Conservation (phyloP, 805 yeast species). For the Metschnikowia lochheadii region DNA sequence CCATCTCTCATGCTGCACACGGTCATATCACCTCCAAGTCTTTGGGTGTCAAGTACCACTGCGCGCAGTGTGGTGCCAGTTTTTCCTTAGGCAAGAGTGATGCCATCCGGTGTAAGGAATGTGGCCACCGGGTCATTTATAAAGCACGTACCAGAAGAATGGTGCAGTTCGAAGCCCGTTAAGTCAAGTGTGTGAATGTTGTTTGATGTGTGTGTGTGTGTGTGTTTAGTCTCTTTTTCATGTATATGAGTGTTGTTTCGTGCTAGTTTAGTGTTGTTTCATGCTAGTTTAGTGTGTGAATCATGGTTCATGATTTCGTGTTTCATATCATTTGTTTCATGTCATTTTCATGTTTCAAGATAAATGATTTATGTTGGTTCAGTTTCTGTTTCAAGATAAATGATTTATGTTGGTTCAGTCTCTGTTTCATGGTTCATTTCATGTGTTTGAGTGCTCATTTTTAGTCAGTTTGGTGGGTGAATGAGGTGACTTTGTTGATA, state of each 20-base stretch:
- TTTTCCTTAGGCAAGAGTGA: constrained; percentile 87
- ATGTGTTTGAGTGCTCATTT: no score
- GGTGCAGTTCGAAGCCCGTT: constrained; percentile 56
- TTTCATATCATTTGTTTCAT: no score
- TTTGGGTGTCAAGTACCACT: constrained; percentile 86
- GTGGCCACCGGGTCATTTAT: constrained; percentile 96
- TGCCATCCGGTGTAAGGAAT: constrained; percentile 96
- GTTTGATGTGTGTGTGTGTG: background rate
- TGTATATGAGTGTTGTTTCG: background rate
- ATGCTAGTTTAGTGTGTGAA: background rate
- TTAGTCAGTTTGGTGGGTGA: no score
- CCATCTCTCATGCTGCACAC: constrained; percentile 71
- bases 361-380: no score
- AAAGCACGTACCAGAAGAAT: constrained; percentile 97
- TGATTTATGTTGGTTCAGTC: no score
- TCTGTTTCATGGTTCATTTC: no score
- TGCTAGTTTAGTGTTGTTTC: background rate
- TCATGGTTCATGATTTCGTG: no score
- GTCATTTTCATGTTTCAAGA: no score
- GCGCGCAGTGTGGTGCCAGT: constrained; percentile 93
- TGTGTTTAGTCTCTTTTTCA: background rate
- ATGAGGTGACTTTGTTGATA: no score
- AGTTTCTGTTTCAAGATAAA: no score
- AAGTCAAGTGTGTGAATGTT: background rate
- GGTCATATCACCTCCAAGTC: constrained; percentile 64